Percentiles rank a stretch among this genome's conserved stretches.
Evolutionary conservation across 768 basidiomycete genomes (phyloP).

Genomic region (Russula ochroleuca): DNA sequence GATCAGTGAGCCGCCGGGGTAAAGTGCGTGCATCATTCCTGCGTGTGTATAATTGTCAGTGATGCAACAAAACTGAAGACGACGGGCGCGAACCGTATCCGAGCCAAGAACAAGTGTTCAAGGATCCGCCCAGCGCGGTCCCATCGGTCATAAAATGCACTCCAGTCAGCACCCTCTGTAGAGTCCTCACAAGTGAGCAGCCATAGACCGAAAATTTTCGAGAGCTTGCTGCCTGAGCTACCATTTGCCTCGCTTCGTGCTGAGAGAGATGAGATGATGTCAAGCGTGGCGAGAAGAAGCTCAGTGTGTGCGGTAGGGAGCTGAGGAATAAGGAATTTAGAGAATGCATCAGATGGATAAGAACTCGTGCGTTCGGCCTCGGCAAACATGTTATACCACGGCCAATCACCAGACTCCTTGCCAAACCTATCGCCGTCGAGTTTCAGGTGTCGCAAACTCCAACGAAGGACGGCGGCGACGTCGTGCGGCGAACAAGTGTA

Average conservation of each 20-base stretch:
- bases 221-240: constrained; percentile 72
- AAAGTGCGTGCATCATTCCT: constrained; percentile 63
- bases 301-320: constrained; percentile 56
- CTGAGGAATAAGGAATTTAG: constrained; percentile 54
- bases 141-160: constrained; percentile 68
- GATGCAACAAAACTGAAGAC: neutral
- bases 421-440: constrained; percentile 60
- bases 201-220: constrained; percentile 73
- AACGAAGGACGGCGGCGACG: constrained; percentile 73
- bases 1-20: constrained; percentile 66
- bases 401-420: constrained; percentile 41
- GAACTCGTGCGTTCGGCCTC: constrained; percentile 52
- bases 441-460: constrained; percentile 72
- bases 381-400: constrained; percentile 66
- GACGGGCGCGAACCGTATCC: constrained; percentile 51
- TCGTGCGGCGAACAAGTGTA: constrained; percentile 69
- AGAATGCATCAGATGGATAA: constrained; percentile 63
- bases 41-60: constrained; percentile 30
- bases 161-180: constrained; percentile 54
- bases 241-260: constrained; percentile 68
- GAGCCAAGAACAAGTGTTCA: constrained; percentile 72
- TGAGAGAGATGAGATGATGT: constrained; percentile 64
- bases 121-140: constrained; percentile 65
- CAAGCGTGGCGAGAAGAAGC: constrained; percentile 53
- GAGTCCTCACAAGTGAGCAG: constrained; percentile 49